A percentile compares a stretch with the other conserved stretches of the same genome.
phyloP scores from a whole-genome alignment of 2,329 filamentous ascomycete species.

The Fusarium citri region DNA sequence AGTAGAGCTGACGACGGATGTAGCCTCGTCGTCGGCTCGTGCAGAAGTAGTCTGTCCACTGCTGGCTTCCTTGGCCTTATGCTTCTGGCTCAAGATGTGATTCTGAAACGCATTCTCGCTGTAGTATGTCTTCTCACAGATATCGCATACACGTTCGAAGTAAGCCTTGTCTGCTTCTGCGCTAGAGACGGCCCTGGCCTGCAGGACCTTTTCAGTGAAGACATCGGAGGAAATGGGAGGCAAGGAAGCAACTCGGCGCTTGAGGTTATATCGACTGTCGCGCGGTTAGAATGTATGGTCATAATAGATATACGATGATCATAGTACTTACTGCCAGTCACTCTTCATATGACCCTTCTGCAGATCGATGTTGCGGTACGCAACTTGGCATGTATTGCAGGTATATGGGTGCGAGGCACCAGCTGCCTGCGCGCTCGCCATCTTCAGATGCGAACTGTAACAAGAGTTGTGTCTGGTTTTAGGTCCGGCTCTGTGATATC shows the following conservation, averaged over 20 bases:
- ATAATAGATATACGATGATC: background rate
- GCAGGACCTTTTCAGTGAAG: conserved; percentile 95
- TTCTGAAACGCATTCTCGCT: conserved; percentile 97
- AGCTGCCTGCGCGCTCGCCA: conserved; percentile 58
- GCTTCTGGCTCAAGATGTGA: conserved; percentile 90
- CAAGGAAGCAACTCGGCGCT: conserved; percentile 89
- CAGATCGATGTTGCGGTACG: conserved; percentile 91
- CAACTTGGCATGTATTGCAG: conserved; percentile 98
- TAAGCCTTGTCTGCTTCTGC: conserved; percentile 89
- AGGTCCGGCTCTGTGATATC: background rate
- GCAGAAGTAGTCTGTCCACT: conserved; percentile 47
- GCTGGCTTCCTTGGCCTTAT: conserved; percentile 71
- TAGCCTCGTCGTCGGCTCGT: conserved; percentile 73
- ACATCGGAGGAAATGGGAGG: conserved; percentile 91
- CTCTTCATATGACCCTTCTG: conserved; percentile 97
- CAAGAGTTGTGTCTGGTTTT: background rate
- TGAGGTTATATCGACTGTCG: conserved; percentile 89
- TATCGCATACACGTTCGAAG: conserved; percentile 84
- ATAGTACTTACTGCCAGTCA: conserved; percentile 91
- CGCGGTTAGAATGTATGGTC: conserved; percentile 5
- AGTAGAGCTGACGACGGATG: conserved; percentile 88
- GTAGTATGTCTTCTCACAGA: conserved; percentile 92
- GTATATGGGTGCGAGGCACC: conserved; percentile 84
- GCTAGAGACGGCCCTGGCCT: conserved; percentile 84
- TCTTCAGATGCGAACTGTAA: conserved; percentile 42